These are phyloP conservation scores for Chenopodium quinoa DNA, from an alignment of 148 eudicot species.

Conservation along the genomic window DNA sequence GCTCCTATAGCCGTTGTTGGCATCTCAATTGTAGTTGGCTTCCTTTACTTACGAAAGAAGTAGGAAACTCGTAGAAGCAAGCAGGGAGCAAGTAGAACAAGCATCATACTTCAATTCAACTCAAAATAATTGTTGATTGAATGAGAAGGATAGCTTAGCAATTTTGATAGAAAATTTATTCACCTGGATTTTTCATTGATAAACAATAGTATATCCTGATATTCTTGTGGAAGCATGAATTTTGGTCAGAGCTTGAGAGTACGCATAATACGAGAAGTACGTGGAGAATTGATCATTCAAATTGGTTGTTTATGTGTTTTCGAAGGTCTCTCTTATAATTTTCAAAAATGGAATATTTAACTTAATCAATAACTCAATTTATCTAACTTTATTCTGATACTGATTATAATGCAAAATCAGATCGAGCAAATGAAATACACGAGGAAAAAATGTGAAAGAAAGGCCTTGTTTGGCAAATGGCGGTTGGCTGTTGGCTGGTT, in stretches of 20 bases:
- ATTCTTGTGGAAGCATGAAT: background rate
- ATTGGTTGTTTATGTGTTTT: background rate
- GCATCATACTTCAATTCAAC: background rate
- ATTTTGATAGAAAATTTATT: constrained; percentile 26
- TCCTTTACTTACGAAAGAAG: constrained; percentile 64
- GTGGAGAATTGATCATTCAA: background rate
- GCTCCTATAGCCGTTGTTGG: constrained; percentile 54
- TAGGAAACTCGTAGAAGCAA: constrained; percentile 4
- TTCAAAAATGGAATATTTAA: no score
- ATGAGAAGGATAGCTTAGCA: constrained; percentile 1
- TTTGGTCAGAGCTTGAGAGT: background rate
- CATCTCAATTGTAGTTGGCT: constrained; percentile 53
- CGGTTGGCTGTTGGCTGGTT: no score
- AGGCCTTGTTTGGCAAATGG: no score
- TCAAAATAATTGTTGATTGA: background rate
- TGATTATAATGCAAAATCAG: no score
- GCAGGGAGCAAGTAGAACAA: background rate
- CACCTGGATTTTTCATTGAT: background rate
- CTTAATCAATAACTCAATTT: no score
- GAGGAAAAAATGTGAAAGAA: no score
- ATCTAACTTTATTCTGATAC: no score
- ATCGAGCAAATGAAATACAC: no score
- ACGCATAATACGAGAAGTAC: constrained; percentile 25
- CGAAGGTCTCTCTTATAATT: background rate
- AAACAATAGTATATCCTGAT: background rate